Evolutionary conservation across 2,329 filamentous ascomycete species (phyloP).

Genomic region (Pseudogymnoascus sp.): DNA sequence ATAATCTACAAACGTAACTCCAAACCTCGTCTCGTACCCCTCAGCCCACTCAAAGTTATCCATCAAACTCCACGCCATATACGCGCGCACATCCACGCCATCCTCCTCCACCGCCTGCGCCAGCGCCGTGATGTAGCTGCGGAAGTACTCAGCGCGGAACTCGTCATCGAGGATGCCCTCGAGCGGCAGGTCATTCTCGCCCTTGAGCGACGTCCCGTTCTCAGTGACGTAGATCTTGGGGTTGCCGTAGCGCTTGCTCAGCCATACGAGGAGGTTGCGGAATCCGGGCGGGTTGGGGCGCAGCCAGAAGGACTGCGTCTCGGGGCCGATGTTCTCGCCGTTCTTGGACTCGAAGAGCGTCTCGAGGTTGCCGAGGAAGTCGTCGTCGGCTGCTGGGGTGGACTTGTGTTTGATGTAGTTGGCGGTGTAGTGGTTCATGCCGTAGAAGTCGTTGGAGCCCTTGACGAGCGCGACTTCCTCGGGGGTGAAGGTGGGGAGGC

Average conservation of each 20-base stretch:
- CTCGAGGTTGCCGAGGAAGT: conserved; percentile 71
- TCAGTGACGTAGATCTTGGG: conserved; percentile 84
- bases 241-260: conserved; percentile 66
- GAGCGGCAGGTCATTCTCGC: conserved; percentile 67
- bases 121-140: conserved; percentile 69
- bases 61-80: conserved; percentile 82
- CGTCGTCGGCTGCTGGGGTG: conserved; percentile 52
- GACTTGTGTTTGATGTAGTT: conserved; percentile 75
- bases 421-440: conserved; percentile 90
- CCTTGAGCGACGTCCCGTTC: conserved; percentile 78
- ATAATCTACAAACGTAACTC: conserved; percentile 79
- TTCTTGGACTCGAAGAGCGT: conserved; percentile 62
- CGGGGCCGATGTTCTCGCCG: conserved; percentile 68
- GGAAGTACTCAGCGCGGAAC: conserved; percentile 74
- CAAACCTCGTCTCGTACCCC: conserved; percentile 80
- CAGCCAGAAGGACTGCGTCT: conserved; percentile 79
- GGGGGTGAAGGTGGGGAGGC: conserved; percentile 65
- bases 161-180: conserved; percentile 72
- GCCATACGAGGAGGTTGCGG: conserved; percentile 68
- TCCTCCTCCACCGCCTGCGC: conserved; percentile 64
- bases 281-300: conserved; percentile 70
- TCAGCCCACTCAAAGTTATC: conserved; percentile 59
- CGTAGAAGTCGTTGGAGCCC: conserved; percentile 89
- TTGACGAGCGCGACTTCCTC: conserved; percentile 69
- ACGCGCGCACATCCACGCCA: conserved; percentile 71